These are phyloP conservation scores for Bocquillonia castaneifolia DNA, from an alignment of 441 rosid species.

Conservation along the genomic window DNA sequence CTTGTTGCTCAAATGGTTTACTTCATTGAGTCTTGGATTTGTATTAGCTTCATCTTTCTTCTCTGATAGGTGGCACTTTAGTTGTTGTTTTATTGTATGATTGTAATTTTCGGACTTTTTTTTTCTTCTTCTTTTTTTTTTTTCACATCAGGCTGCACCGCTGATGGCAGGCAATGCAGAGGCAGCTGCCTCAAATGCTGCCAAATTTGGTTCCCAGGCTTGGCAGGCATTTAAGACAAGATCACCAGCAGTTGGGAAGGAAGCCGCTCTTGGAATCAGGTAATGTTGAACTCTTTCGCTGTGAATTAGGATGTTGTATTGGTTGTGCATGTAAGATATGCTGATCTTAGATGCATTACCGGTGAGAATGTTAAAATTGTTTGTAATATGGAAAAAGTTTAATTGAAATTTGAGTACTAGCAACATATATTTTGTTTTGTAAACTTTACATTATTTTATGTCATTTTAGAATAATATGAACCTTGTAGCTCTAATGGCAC, in stretches of 20 bases:
- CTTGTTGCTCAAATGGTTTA: no score
- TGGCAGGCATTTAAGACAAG: slow-evolving; percentile 75
- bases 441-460: not conserved
- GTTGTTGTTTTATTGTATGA: no score
- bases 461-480: not conserved
- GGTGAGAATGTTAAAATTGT: not conserved
- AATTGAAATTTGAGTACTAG: not conserved
- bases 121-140: no score
- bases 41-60: no score
- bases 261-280: slow-evolving; percentile 71
- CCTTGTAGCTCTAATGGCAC: not conserved
- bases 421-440: not conserved
- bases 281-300: slow-evolving; percentile 4
- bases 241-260: slow-evolving; percentile 46
- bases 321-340: not conserved
- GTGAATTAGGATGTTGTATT: not conserved
- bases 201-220: slow-evolving; percentile 58
- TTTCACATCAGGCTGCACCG: slow-evolving; percentile 48
- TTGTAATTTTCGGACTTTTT: no score
- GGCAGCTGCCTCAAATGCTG: slow-evolving; percentile 62
- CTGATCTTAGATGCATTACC: not conserved
- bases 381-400: not conserved
- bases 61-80: no score
- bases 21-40: no score
- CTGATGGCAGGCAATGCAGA: slow-evolving; percentile 54